These are phyloP conservation scores for Medicago arabica DNA, from an alignment of 306 rosid genomes.

Conservation along the genomic window DNA sequence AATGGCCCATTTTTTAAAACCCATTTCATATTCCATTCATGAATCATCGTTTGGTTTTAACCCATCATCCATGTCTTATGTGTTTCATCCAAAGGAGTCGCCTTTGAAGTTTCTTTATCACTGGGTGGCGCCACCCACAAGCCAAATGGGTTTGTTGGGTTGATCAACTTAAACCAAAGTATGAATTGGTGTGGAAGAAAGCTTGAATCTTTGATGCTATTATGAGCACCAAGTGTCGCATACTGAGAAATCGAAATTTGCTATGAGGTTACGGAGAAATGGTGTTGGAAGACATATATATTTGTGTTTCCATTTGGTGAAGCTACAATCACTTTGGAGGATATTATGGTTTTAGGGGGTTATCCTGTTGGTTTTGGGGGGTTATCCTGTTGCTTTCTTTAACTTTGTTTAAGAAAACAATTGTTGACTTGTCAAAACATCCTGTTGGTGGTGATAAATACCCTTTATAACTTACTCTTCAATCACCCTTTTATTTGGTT, in stretches of 20 bases:
- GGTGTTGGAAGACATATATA: constrained; percentile 14
- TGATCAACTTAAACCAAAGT: constrained; percentile 27
- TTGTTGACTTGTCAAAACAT: too few relatives aligned
- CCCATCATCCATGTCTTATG: not conserved
- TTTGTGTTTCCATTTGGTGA: not conserved
- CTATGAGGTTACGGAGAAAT: constrained; percentile 41
- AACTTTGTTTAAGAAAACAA: constrained; percentile 36
- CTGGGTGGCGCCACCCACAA: constrained; percentile 33
- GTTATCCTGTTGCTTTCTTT: too few relatives aligned
- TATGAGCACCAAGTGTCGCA: not conserved
- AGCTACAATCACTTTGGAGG: not conserved
- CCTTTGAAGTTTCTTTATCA: constrained; percentile 35
- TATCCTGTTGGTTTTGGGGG: too few relatives aligned
- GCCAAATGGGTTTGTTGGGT: constrained; percentile 51
- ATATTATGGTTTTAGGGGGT: not conserved
- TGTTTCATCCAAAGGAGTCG: constrained; percentile 28
- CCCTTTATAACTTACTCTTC: constrained; percentile 37
- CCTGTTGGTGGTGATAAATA: not conserved
- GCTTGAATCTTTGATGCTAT: constrained; percentile 52
- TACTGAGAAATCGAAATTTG: constrained; percentile 33
- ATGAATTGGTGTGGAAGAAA: constrained; percentile 37
- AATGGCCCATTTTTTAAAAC: constrained; percentile 54
- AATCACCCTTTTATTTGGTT: constrained; percentile 53
- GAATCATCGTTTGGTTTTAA: not conserved
- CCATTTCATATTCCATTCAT: constrained; percentile 35